Percentiles rank a stretch among this genome's conserved stretches.
phyloP scores from a whole-genome alignment of 176 grass and related monocot species.

The Paspalum notatum region DNA sequence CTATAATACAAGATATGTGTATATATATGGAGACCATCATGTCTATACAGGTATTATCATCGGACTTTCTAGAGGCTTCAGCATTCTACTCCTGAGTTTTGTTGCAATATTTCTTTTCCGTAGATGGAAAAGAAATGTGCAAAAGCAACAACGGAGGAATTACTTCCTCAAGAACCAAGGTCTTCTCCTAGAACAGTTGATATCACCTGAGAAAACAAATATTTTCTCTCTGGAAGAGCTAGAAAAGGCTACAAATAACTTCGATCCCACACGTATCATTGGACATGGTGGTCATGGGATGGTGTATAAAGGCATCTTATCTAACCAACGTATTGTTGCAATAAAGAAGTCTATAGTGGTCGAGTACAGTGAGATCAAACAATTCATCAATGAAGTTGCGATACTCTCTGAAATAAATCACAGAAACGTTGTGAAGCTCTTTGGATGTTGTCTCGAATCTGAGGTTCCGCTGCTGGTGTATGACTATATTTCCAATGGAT shows the following conservation, averaged over 20 bases:
- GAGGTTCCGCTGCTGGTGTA: neutral
- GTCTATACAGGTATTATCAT: neutral
- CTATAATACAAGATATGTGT: neutral
- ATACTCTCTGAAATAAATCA: neutral
- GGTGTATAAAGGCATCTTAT: neutral
- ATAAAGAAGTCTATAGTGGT: neutral
- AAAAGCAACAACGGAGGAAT: neutral
- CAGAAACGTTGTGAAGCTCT: neutral
- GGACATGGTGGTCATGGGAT: neutral
- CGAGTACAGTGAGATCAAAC: neutral
- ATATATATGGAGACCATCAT: neutral
- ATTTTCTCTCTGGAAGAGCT: neutral
- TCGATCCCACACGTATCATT: neutral
- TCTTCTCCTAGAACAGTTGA: constrained; percentile 11
- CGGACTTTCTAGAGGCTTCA: neutral
- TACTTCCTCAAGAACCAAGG: neutral
- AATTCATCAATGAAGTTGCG: neutral
- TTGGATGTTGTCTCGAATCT: constrained; percentile 3
- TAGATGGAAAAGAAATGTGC: neutral
- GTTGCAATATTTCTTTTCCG: neutral
- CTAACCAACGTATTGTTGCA: neutral
- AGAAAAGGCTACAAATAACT: neutral
- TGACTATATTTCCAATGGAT: constrained; percentile 12
- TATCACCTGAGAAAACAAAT: neutral
- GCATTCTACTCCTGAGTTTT: neutral